These are phyloP conservation scores for Penicillium flavigenum DNA, from an alignment of 495 filamentous ascomycete genomes.

Conservation along the genomic window DNA sequence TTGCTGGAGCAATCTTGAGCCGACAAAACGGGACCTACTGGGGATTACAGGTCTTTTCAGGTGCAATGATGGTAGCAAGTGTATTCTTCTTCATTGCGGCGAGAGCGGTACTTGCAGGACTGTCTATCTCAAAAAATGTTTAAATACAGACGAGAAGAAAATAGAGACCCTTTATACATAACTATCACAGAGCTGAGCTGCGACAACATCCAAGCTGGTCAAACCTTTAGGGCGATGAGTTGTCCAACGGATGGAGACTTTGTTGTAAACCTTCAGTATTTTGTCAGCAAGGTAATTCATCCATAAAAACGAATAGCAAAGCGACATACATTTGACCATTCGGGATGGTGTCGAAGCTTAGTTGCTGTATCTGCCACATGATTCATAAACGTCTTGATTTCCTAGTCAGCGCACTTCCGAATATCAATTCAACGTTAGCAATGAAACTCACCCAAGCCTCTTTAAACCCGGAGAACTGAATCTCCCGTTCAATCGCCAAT, in stretches of 20 bases:
- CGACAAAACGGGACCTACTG: slow-evolving; percentile 13
- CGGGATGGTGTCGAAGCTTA: slow-evolving; percentile 4
- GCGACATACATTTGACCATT: slow-evolving; percentile 7
- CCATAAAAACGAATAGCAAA: not conserved
- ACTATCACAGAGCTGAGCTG: slow-evolving; percentile 2
- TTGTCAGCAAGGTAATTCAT: not conserved
- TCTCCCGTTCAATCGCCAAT: slow-evolving; percentile 3
- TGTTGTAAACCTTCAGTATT: slow-evolving; percentile 1
- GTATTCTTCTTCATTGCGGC: slow-evolving; percentile 13
- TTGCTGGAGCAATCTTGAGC: slow-evolving; percentile 50
- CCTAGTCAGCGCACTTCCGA: not conserved
- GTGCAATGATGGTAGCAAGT: slow-evolving; percentile 16
- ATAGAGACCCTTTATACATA: not conserved
- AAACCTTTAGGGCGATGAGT: slow-evolving; percentile 2
- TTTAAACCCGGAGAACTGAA: slow-evolving; percentile 3
- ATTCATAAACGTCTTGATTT: slow-evolving; percentile 3
- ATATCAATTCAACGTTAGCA: not conserved
- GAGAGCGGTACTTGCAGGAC: slow-evolving; percentile 7
- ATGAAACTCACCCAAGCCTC: not conserved
- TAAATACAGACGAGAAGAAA: not conserved
- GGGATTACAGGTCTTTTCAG: slow-evolving; percentile 19
- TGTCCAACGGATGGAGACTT: slow-evolving; percentile 4
- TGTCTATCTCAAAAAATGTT: slow-evolving; percentile 7
- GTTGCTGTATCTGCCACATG: slow-evolving; percentile 1
- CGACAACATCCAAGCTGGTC: slow-evolving; percentile 4